phyloP scores from a whole-genome alignment of 768 basidiomycete species.

The Mycena galericulata region DNA sequence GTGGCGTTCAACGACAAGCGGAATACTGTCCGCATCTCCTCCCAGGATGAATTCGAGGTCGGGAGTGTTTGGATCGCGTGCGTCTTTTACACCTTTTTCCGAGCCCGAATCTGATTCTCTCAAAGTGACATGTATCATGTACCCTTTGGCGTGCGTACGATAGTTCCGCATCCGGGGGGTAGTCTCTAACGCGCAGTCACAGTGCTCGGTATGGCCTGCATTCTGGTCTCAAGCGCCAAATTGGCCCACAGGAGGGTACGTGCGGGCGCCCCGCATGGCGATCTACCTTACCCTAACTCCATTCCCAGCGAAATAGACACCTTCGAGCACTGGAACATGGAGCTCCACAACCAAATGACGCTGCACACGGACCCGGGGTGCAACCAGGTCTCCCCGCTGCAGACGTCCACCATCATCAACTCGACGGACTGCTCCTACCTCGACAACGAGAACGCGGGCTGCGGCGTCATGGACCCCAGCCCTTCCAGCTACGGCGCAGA shows the following conservation, averaged over 20 bases:
- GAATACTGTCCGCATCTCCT: slow-evolving; percentile 74
- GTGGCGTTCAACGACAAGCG: slow-evolving; percentile 68
- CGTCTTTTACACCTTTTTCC: no score
- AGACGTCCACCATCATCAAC: slow-evolving; percentile 64
- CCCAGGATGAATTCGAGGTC: slow-evolving; percentile 64
- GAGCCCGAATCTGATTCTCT: no score
- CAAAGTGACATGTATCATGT: slow-evolving; percentile 73
- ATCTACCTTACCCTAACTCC: neutral
- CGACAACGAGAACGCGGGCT: slow-evolving; percentile 71
- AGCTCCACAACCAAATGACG: slow-evolving; percentile 72
- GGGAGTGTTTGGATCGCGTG: slow-evolving; percentile 77
- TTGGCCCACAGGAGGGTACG: slow-evolving; percentile 74
- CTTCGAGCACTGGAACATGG: slow-evolving; percentile 83
- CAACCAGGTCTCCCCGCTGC: slow-evolving; percentile 59
- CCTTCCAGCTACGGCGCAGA: slow-evolving; percentile 70
- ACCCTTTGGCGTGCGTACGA: slow-evolving; percentile 66
- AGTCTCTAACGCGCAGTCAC: neutral
- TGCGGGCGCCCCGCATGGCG: neutral
- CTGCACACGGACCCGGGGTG: slow-evolving; percentile 78
- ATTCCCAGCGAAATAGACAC: slow-evolving; percentile 75
- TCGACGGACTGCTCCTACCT: slow-evolving; percentile 71
- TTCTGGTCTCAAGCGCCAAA: slow-evolving; percentile 68
- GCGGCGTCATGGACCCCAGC: slow-evolving; percentile 68
- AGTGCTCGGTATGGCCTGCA: slow-evolving; percentile 83
- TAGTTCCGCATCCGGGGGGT: neutral